Base-by-base conservation (phyloP, 805 yeast species). In the Pichia sporocuriosa region DNA sequence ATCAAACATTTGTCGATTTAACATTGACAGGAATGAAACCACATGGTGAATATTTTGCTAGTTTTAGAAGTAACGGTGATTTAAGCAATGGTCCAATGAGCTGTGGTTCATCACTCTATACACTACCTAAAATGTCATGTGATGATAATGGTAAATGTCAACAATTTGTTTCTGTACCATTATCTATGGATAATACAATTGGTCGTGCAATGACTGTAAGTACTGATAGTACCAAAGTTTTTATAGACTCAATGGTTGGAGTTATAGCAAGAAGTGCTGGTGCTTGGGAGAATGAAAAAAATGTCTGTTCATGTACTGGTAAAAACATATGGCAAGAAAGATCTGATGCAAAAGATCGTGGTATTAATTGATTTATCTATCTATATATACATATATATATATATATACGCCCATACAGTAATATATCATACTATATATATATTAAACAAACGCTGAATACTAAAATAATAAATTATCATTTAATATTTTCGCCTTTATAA, bases 191-290 rank as follows among this genome's bases (percentile, higher is more conserved):
- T 37, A 81, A 81, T 32, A 61, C 85, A 35, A 82, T 86, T 48
- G 96, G 95, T 17, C 69, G 95, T 51, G 73, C 81, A 13, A 59
- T 78, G 25, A 70, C 75, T 6, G 69, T 78, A 42, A 71, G 78
- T 6, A 53, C 52, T 9, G 50, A 61, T 21, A 52, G 62, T 23
- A 70, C 65, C 29, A 57, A 65, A 32, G 68, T 72, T 15, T 57
- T 69, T 13, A 43, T 62, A 6, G 69, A 69, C 32, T 68, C 75
- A 2, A 63, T 84, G 9, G 81, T 80, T 37, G 97, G 98, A 24
- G 95, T 90, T 20, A 77, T 93, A 57, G 97, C 97, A 1, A 74
- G 97, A 55, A 83, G 94, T 54, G 97, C 98, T 1, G 98, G 98
- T 13, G 84, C 79, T 21, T 93, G 97, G 97, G 95, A 90, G 58